A percentile compares a stretch with the other conserved stretches of the same genome.
phyloP scores from a whole-genome alignment of 306 rosid species.

The Ceratonia siliqua region DNA sequence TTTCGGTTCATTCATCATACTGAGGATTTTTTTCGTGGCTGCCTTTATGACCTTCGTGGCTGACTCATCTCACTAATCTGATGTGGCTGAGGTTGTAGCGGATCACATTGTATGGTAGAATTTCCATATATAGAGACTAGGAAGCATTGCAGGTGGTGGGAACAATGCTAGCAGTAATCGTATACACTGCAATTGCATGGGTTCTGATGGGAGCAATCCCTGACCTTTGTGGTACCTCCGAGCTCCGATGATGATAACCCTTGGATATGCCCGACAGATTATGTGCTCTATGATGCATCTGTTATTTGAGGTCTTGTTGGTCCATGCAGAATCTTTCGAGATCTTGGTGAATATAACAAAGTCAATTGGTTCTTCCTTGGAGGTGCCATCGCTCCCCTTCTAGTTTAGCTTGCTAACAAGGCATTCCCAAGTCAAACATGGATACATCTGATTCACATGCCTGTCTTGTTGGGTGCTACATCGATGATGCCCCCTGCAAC shows the following conservation, averaged over 20 bases:
- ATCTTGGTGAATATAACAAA: conserved; percentile 53
- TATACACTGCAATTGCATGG: conserved; percentile 60
- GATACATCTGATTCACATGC: conserved; percentile 60
- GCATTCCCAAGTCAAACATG: conserved; percentile 49
- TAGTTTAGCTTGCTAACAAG: conserved; percentile 56
- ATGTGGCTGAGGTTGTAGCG: too few relatives aligned
- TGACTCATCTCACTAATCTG: too few relatives aligned
- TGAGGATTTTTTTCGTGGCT: too few relatives aligned
- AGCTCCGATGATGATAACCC: conserved; percentile 41
- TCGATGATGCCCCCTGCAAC: conserved; percentile 67
- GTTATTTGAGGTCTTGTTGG: conserved; percentile 80
- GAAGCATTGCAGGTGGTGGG: conserved; percentile 54
- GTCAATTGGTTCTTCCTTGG: conserved; percentile 63
- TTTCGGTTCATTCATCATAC: too few relatives aligned
- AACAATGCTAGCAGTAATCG: conserved; percentile 48
- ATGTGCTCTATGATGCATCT: conserved; percentile 61
- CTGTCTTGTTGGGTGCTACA: conserved; percentile 58
- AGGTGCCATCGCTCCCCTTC: conserved; percentile 54
- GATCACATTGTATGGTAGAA: too few relatives aligned
- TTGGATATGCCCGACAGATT: conserved; percentile 67
- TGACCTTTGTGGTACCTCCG: conserved; percentile 47
- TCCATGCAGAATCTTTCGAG: conserved; percentile 63
- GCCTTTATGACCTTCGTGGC: too few relatives aligned
- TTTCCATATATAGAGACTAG: neutral
- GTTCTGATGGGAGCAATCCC: conserved; percentile 58